phyloP scores from a whole-genome alignment of 2,329 filamentous ascomycete genomes.

The Calonectria pauciramosa region DNA sequence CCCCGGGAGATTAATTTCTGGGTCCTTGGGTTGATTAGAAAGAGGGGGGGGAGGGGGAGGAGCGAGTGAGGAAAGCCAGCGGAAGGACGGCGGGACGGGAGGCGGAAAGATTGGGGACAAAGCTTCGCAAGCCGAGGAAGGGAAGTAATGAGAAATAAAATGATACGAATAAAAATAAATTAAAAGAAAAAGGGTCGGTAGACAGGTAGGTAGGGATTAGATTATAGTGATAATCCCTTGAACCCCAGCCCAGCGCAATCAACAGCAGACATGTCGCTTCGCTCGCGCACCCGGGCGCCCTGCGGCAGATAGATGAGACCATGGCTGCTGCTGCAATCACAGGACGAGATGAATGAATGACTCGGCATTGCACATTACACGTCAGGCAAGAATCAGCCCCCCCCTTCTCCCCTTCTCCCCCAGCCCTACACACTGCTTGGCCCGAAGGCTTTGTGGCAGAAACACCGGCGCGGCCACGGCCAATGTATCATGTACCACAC shows the following conservation, averaged over 20 bases:
- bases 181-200: neutral
- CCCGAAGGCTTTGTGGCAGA: constrained; percentile 1
- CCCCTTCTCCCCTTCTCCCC: neutral
- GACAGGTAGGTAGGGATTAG: neutral
- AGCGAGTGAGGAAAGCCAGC: neutral
- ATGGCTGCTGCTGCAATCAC: neutral
- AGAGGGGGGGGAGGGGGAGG: neutral
- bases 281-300: neutral
- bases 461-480: neutral
- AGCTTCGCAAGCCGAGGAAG: too few species aligned
- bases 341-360: neutral
- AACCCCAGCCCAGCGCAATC: neutral
- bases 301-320: constrained; percentile 5
- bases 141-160: neutral
- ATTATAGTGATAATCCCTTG: neutral
- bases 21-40: neutral
- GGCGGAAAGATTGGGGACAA: neutral
- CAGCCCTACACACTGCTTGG: constrained; percentile 4
- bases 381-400: neutral
- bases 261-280: constrained; percentile 5
- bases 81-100: neutral
- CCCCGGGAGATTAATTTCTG: constrained; percentile 10
- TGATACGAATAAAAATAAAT: neutral
- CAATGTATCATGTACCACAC: neutral
- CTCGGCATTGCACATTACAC: neutral